Evolutionary conservation across 768 basidiomycete genomes (phyloP).

Genomic region (Boletus tylopilopsis): DNA sequence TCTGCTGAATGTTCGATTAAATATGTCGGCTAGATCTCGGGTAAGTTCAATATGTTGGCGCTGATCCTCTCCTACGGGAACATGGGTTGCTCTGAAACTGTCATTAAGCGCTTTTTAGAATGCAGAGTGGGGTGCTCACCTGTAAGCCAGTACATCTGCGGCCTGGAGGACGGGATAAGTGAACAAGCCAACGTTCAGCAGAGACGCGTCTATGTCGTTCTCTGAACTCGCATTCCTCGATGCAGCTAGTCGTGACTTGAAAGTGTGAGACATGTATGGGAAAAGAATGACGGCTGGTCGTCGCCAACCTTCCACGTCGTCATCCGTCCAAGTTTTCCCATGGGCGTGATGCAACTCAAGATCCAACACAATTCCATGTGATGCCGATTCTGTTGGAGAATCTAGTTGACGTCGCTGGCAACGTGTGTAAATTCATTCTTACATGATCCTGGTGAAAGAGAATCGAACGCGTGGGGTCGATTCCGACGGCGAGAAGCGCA

Average conservation of each 20-base stretch:
- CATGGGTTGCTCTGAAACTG: constrained; percentile 70
- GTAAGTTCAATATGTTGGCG: constrained; percentile 89
- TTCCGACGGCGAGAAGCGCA: constrained; percentile 76
- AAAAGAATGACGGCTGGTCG: neutral
- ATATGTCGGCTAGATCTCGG: constrained; percentile 77
- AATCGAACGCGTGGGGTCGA: constrained; percentile 70
- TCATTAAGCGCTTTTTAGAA: neutral
- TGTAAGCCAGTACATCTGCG: constrained; percentile 86
- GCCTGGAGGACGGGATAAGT: constrained; percentile 94
- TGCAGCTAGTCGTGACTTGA: constrained; percentile 69
- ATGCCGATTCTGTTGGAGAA: constrained; percentile 60
- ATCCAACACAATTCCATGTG: constrained; percentile 92
- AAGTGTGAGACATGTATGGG: neutral
- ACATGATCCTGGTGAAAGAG: constrained; percentile 92
- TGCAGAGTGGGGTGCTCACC: constrained; percentile 39
- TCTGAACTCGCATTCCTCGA: constrained; percentile 71
- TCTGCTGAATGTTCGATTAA: constrained; percentile 66
- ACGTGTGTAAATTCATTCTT: constrained; percentile 7
- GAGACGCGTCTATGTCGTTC: constrained; percentile 75
- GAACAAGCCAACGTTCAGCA: constrained; percentile 81
- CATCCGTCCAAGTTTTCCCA: constrained; percentile 84
- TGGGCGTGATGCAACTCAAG: constrained; percentile 76
- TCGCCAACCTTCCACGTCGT: constrained; percentile 88
- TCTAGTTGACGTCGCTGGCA: neutral
- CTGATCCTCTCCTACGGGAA: constrained; percentile 97